Evolutionary conservation across 768 basidiomycete genomes (phyloP).

Genomic region (Lentinula aciculospora): DNA sequence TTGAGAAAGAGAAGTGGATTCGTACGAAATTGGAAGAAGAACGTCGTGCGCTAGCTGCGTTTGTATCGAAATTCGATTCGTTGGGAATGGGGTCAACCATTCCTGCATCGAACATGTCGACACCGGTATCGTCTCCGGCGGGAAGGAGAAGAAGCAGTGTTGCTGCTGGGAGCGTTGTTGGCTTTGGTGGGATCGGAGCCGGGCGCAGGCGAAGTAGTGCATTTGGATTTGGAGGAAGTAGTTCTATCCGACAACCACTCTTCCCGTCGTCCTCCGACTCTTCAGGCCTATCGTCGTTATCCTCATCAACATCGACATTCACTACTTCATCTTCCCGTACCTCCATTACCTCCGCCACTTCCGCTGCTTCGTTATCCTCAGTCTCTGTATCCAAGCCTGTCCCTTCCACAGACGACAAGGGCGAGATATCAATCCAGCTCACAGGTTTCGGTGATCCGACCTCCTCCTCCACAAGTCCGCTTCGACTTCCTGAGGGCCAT

Average conservation of each 20-base stretch:
- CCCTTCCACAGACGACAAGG: slow-evolving; percentile 15
- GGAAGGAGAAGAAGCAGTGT: background rate
- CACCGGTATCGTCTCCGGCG: slow-evolving; percentile 38
- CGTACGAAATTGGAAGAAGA: slow-evolving; percentile 70
- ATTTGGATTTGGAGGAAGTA: background rate
- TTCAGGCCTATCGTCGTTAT: background rate
- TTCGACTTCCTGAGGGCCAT: slow-evolving; percentile 2
- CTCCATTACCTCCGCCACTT: background rate
- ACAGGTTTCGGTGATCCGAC: background rate
- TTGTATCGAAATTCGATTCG: slow-evolving; percentile 79
- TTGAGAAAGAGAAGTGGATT: slow-evolving; percentile 76
- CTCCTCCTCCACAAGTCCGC: slow-evolving; percentile 23
- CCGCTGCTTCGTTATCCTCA: background rate
- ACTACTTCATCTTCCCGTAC: background rate
- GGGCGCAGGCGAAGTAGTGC: background rate
- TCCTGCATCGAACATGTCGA: slow-evolving; percentile 34
- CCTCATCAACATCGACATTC: background rate
- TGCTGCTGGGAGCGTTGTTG: background rate
- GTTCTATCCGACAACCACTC: background rate
- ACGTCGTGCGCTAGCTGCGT: slow-evolving; percentile 69
- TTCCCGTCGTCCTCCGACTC: background rate
- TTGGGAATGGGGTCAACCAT: slow-evolving; percentile 43
- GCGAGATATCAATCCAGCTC: slow-evolving; percentile 12
- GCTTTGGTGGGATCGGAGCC: background rate
- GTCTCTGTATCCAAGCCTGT: slow-evolving; percentile 21